phyloP scores from a whole-genome alignment of 129 eudicot species.

The Lactuca saligna region DNA sequence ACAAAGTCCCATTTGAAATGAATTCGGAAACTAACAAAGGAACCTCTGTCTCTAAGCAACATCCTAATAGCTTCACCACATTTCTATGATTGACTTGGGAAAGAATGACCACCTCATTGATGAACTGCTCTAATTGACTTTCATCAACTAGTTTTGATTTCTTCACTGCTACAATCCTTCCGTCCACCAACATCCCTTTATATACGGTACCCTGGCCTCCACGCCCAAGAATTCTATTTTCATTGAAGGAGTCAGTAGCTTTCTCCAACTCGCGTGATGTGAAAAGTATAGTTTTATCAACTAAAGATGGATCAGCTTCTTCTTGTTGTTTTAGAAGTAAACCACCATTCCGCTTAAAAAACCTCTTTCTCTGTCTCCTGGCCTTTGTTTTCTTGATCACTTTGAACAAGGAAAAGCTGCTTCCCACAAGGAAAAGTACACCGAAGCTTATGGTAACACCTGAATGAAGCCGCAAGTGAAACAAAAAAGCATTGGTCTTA shows the following conservation, averaged over 20 bases:
- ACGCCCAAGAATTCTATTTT: slow-evolving; percentile 28
- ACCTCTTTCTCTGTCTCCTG: slow-evolving; percentile 9
- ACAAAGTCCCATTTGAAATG: slow-evolving; percentile 26
- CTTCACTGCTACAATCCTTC: slow-evolving; percentile 39
- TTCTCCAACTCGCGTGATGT: slow-evolving; percentile 31
- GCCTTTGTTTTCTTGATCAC: slow-evolving; percentile 6
- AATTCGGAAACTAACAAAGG: slow-evolving; percentile 32
- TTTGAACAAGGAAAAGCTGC: neutral
- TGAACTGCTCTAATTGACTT: slow-evolving; percentile 32
- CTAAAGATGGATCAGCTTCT: slow-evolving; percentile 18
- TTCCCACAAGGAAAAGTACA: slow-evolving; percentile 6
- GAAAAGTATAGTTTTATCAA: slow-evolving; percentile 26
- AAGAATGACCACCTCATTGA: slow-evolving; percentile 41
- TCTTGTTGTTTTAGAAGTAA: slow-evolving; percentile 32
- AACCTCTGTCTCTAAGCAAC: slow-evolving; percentile 38
- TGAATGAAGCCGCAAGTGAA: too few species aligned
- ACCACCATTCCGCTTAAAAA: slow-evolving; percentile 36
- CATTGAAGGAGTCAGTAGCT: slow-evolving; percentile 30
- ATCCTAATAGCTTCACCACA: slow-evolving; percentile 36
- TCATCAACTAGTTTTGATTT: slow-evolving; percentile 35
- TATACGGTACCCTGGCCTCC: slow-evolving; percentile 35
- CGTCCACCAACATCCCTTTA: slow-evolving; percentile 30
- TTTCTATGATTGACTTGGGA: slow-evolving; percentile 37
- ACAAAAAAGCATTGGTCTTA: too few species aligned
- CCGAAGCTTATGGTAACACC: slow-evolving; percentile 24